Percentiles rank a stretch among this genome's conserved stretches.
These are phyloP conservation scores for Eucalyptus urophylla DNA, from an alignment of 345 rosid species.

Conservation along the genomic window DNA sequence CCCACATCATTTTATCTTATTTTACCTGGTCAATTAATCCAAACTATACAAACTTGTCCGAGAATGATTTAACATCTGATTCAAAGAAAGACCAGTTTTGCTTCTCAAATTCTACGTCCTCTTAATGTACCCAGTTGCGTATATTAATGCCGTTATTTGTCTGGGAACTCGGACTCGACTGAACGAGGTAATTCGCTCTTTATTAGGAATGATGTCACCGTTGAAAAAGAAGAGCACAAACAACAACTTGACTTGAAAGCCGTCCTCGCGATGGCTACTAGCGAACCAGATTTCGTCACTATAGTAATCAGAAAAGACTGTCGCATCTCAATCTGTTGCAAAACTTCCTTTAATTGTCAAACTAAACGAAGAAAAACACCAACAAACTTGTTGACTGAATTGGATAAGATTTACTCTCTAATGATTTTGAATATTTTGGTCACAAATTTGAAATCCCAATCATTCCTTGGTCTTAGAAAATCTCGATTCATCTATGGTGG, in stretches of 20 bases:
- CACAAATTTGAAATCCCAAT: background rate
- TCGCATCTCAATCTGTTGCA: background rate
- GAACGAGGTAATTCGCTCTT: background rate
- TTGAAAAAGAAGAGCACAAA: background rate
- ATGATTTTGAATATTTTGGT: background rate
- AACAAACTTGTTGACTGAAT: too few relatives aligned
- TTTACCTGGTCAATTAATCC: background rate
- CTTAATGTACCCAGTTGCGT: background rate
- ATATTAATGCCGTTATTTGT: background rate
- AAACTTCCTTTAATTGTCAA: background rate
- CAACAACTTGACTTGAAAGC: background rate
- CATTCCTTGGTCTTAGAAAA: background rate
- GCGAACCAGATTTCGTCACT: background rate
- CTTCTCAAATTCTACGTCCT: background rate
- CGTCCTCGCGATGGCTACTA: background rate
- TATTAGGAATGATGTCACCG: background rate
- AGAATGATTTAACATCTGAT: background rate
- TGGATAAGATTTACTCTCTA: background rate
- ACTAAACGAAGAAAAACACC: background rate
- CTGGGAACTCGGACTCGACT: background rate
- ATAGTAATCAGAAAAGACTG: too few relatives aligned
- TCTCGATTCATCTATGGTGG: background rate
- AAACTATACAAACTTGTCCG: background rate
- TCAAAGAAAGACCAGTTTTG: background rate
- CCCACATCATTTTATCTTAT: background rate